A percentile compares a stretch with the other conserved stretches of the same genome.
phyloP scores from a whole-genome alignment of 192 early-diverging fungal species.

The Podila verticillata region DNA sequence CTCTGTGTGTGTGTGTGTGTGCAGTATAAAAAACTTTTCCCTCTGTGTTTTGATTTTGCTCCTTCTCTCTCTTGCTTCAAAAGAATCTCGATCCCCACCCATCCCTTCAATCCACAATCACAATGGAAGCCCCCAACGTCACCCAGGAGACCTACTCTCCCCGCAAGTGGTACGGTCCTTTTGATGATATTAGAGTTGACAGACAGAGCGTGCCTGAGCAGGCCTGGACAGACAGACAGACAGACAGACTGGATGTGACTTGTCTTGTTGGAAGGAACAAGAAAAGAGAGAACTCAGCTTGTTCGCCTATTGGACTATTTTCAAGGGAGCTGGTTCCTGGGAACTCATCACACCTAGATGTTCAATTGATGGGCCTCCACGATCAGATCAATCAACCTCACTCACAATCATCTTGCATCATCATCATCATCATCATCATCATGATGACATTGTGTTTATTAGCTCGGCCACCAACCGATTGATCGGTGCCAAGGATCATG shows the following conservation, averaged over 20 bases:
- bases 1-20: too few relatives aligned
- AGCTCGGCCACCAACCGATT: constrained; percentile 98
- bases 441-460: not conserved
- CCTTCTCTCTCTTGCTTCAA: constrained; percentile 1
- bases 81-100: not conserved
- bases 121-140: constrained; percentile 27
- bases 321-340: too few relatives aligned
- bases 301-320: too few relatives aligned
- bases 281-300: too few relatives aligned
- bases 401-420: too few relatives aligned
- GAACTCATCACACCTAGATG: too few relatives aligned
- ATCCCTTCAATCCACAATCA: not conserved
- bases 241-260: not conserved
- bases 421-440: too few relatives aligned
- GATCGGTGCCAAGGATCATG: constrained; percentile 98
- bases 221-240: not conserved
- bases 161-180: constrained; percentile 23
- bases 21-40: not conserved
- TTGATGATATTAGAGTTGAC: not conserved
- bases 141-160: constrained; percentile 35
- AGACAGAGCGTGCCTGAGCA: not conserved
- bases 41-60: not conserved
- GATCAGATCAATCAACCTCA: too few relatives aligned
- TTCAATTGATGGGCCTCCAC: too few relatives aligned
- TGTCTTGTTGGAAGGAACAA: too few relatives aligned